phyloP scores from a whole-genome alignment of 2,329 filamentous ascomycete species.

The Colletotrichum sp. region DNA sequence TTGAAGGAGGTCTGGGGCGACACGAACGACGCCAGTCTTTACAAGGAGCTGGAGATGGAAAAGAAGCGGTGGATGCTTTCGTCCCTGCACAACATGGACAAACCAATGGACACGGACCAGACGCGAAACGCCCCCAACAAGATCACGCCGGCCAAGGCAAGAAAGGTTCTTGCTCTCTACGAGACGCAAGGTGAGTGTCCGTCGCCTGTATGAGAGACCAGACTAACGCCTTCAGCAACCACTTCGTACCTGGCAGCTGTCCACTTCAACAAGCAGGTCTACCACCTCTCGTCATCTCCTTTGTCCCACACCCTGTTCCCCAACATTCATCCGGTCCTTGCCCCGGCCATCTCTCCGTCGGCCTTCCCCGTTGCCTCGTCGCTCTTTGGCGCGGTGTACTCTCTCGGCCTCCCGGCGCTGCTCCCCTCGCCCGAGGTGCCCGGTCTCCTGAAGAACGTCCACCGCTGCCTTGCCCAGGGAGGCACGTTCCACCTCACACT shows the following conservation, averaged over 20 bases:
- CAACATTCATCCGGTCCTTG: slow-evolving; percentile 44
- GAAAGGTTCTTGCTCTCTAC: slow-evolving; percentile 53
- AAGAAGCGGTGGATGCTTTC: slow-evolving; percentile 69
- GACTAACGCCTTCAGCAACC: slow-evolving; percentile 41
- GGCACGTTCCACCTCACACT: slow-evolving; percentile 65
- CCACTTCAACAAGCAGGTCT: slow-evolving; percentile 43
- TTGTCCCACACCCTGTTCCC: slow-evolving; percentile 40
- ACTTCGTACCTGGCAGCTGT: slow-evolving; percentile 54
- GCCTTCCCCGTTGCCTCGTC: slow-evolving; percentile 42
- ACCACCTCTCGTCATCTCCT: slow-evolving; percentile 50
- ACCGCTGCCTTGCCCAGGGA: slow-evolving; percentile 57
- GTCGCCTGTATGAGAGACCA: not conserved
- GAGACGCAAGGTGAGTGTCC: slow-evolving; percentile 51
- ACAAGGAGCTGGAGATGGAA: slow-evolving; percentile 56
- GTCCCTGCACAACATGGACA: slow-evolving; percentile 53
- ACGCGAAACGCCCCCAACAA: slow-evolving; percentile 5
- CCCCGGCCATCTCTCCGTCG: slow-evolving; percentile 40
- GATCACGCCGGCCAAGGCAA: slow-evolving; percentile 24
- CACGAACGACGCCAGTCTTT: slow-evolving; percentile 50
- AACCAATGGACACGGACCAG: slow-evolving; percentile 27
- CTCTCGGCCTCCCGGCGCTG: slow-evolving; percentile 60
- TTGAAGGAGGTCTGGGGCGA: slow-evolving; percentile 57
- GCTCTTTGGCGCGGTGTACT: slow-evolving; percentile 55
- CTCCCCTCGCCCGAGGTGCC: slow-evolving; percentile 63
- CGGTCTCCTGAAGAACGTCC: slow-evolving; percentile 58